Conservation (phyloP, 345 rosid species). For the Eucalyptus regnans region DNA sequence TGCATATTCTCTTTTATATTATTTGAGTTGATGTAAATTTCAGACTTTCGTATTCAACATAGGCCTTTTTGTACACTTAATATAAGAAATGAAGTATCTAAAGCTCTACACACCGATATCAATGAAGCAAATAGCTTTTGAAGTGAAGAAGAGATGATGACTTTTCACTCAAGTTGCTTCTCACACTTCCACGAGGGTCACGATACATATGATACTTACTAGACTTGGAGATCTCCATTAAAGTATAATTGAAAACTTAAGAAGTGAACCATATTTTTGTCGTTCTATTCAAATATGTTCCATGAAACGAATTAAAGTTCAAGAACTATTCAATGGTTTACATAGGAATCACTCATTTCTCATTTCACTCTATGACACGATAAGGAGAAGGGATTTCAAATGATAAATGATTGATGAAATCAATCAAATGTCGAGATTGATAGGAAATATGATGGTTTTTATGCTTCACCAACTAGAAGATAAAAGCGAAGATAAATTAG, state of each 20-base stretch:
- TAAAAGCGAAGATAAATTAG: neutral
- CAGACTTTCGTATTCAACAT: too few relatives aligned
- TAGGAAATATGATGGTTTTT: neutral
- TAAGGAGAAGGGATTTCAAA: neutral
- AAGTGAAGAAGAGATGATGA: neutral
- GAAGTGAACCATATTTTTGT: neutral
- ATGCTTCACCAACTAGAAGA: neutral
- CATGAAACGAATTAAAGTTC: neutral
- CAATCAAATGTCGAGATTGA: neutral
- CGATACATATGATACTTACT: neutral
- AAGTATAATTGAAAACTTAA: accelerated
- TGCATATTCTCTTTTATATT: too few relatives aligned
- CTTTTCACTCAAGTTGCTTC: neutral
- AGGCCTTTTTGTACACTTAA: too few relatives aligned
- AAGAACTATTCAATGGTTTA: neutral
- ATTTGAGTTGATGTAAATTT: too few relatives aligned
- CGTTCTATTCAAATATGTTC: accelerated
- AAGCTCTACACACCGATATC: neutral
- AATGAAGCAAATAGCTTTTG: too few relatives aligned
- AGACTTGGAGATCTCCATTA: neutral
- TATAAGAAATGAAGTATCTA: neutral
- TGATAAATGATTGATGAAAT: neutral
- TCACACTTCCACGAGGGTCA: neutral
- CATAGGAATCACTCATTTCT: neutral
- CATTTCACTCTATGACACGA: neutral